Evolutionary conservation across 768 basidiomycete genomes (phyloP).

Genomic region (Podaxis sp.): DNA sequence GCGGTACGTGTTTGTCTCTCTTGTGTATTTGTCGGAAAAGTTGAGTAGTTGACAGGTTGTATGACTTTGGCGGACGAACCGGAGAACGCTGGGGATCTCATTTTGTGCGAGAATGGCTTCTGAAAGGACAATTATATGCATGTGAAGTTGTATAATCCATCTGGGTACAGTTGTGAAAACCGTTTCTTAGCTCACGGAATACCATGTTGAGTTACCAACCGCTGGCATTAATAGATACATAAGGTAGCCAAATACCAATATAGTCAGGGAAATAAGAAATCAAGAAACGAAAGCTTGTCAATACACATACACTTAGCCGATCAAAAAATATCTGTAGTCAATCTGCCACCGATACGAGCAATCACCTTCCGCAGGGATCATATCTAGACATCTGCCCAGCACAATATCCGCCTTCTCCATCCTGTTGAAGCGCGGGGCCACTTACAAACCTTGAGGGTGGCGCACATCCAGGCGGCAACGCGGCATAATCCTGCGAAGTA

Average conservation of each 20-base stretch:
- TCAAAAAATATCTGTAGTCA: too few relatives aligned
- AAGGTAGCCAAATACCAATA: too few relatives aligned
- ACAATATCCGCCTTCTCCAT: conserved; percentile 1
- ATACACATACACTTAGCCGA: too few relatives aligned
- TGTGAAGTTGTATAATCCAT: too few relatives aligned
- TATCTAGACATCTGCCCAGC: conserved; percentile 1
- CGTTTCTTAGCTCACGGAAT: too few relatives aligned
- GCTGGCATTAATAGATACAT: too few relatives aligned
- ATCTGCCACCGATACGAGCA: neutral
- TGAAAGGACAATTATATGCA: neutral
- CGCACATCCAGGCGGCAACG: conserved; percentile 3
- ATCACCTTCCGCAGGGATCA: neutral
- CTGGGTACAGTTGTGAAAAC: too few relatives aligned
- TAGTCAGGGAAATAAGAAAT: too few relatives aligned
- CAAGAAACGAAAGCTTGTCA: too few relatives aligned
- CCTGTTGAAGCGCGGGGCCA: too few relatives aligned
- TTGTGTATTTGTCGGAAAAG: neutral
- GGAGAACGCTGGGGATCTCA: neutral
- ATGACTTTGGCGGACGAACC: neutral
- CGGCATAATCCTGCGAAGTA: neutral
- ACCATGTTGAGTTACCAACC: too few relatives aligned
- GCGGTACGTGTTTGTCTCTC: neutral
- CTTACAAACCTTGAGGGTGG: neutral
- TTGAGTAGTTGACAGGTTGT: neutral
- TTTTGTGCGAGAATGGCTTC: neutral